These are phyloP conservation scores for Helminthosporium solani DNA, from an alignment of 2,329 filamentous ascomycete species.

Conservation along the genomic window DNA sequence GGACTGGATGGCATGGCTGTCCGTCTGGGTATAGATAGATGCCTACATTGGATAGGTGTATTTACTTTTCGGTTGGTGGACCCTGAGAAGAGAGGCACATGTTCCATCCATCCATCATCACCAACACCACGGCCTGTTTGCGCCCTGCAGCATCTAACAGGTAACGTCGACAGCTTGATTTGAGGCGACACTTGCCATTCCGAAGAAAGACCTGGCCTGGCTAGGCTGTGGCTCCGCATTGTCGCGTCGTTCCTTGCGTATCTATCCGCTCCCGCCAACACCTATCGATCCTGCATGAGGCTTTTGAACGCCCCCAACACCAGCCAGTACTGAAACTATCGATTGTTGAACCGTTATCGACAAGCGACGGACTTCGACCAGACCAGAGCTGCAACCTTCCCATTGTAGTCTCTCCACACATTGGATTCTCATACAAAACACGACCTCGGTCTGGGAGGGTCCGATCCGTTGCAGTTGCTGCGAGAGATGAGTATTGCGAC, in stretches of 20 bases:
- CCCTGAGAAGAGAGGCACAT: no score
- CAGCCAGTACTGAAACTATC: no score
- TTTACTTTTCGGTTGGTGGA: neutral
- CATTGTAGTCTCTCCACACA: neutral
- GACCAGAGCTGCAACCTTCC: neutral
- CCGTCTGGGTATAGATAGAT: neutral
- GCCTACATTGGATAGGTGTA: no score
- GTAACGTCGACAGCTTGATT: conserved; percentile 5
- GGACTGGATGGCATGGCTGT: conserved; percentile 3
- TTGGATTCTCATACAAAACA: neutral
- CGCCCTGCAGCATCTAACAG: conserved; percentile 7
- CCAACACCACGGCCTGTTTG: conserved; percentile 20
- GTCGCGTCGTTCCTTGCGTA: conserved; percentile 4
- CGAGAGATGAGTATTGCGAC: neutral
- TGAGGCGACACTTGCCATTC: no score
- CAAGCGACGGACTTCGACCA: neutral
- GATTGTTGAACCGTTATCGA: no score
- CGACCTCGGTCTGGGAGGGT: neutral
- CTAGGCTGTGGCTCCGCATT: conserved; percentile 10
- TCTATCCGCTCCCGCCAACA: conserved; percentile 12
- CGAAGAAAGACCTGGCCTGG: conserved; percentile 8
- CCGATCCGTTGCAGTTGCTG: no score
- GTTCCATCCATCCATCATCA: conserved; percentile 1
- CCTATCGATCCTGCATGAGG: neutral
- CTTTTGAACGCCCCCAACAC: neutral